Base-by-base conservation (phyloP, 2,329 filamentous ascomycete species). In the Juglanconis oblonga region DNA sequence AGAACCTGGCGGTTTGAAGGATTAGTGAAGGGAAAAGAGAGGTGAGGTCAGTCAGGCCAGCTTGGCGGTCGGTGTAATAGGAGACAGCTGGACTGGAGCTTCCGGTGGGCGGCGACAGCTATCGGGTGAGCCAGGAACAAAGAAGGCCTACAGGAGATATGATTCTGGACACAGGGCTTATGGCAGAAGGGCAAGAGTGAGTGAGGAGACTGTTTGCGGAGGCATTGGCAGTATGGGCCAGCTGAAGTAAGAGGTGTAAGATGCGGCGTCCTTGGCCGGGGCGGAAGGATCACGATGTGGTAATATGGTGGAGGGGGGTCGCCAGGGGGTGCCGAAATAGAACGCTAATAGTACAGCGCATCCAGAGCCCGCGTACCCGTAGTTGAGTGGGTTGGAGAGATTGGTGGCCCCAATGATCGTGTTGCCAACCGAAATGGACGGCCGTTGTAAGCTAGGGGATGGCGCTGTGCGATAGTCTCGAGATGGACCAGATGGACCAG, bases 1-100 rank as follows among this genome's bases (percentile, higher is more conserved):
- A 65, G 66, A 65, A 61, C 66, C 67, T 70, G 64, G 44, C 55
- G 24, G 49, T 51, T 47, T 33, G 49, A 42, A 54, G 56, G 61
- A 57, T 59, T 32, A 60, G 61, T 61, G 57, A 24, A 32, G 36
- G 40, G 45, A 44, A 55, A 32, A 54, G 45, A 36, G 35, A 42
- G 48, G 51, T 33, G 31, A 35, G 47, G 42, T 49, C 53, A 38
- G 62, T 49, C 52, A 52, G 56, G 61, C 58, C 14, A 57, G 61
- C 51, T 49, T 64, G 36, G 51, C 57, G 38, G 33, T 24, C 50
- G 58, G 52, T 33, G 61, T 38, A 31, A 45, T 42, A n/a, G 47
- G 42, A 36, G 48, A 17, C 17, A 59, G 49, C 57, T 56, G 38
- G 50, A 58, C 13, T 44, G 45, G 57, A 54, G 59, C 52, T 52